Base-by-base conservation (phyloP, 2,329 filamentous ascomycete species). In the Aureobasidium lini region DNA sequence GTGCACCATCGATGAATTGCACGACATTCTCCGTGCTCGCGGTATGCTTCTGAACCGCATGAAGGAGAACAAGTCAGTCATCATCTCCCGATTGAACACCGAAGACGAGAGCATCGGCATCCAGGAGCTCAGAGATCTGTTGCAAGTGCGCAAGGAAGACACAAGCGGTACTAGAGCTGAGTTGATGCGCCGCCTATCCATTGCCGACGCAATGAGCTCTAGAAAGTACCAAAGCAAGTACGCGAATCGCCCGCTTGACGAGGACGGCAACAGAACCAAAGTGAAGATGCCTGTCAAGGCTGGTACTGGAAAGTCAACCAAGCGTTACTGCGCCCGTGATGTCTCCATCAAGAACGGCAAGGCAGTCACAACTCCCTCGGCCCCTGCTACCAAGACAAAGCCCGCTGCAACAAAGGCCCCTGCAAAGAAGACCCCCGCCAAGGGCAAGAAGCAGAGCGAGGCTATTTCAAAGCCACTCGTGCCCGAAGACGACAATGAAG, bases 81-180 rank as follows among this genome's bases (percentile, higher is more conserved):
- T 63, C 32, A 29, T 57, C 8, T 56, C 60, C 6, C 60, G 62
- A 16, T 42, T 63, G 9, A 52, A 50, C 23, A 53, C 59, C 56
- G 65, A 67, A 4, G 69, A 70, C 63, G 64, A 61, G 53, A 65
- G 66, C 47, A 62, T 67, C 59, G 62, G 59, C 32, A 40, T 61
- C 11, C 62, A 44, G 31, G 68, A 71, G 52, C 64, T 72, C 56
- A 62, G 66, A 23, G 49, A 53, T 10, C 61, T 69, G 43, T 61
- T 71, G 42, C 43, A 46, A 16, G 59, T 61, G 15, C 69, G 70
- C 50, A 57, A 62, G 9, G 63, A 70, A 13, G 59, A 65, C 23
- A 47, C 37, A 2, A 62, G 49, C 18, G 69, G 69, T n/a, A 67
- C 62, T 43, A 68, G 66, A 59, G 56, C 42, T 3, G 62, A 60